phyloP scores from a whole-genome alignment of 768 basidiomycete genomes.

The Galerina marginata region DNA sequence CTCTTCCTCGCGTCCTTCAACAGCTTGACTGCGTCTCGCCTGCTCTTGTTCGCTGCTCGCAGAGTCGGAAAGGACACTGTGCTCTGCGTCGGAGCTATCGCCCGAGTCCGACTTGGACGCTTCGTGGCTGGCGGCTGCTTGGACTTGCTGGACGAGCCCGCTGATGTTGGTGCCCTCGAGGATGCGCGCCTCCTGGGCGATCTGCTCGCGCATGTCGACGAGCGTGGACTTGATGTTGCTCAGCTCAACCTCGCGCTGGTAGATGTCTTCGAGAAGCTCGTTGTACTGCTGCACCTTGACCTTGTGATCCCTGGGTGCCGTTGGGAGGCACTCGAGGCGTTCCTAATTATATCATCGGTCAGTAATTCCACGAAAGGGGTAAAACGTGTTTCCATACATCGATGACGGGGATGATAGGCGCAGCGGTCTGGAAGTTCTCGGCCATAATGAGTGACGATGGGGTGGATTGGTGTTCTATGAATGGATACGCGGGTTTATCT shows the following conservation, averaged over 20 bases:
- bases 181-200: slow-evolving; percentile 34
- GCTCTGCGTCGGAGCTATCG: slow-evolving; percentile 23
- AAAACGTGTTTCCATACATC: slow-evolving; percentile 29
- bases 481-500: slow-evolving; percentile 3
- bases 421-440: slow-evolving; percentile 22
- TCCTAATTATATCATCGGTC: slow-evolving; percentile 28
- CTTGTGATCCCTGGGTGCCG: slow-evolving; percentile 33
- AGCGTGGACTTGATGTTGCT: slow-evolving; percentile 34
- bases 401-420: slow-evolving; percentile 40
- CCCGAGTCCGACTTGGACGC: slow-evolving; percentile 24
- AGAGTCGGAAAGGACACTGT: slow-evolving; percentile 26
- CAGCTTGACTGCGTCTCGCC: slow-evolving; percentile 13
- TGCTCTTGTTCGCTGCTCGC: slow-evolving; percentile 20
- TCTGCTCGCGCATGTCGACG: slow-evolving; percentile 36
- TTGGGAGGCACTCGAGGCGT: slow-evolving; percentile 29
- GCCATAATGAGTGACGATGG: slow-evolving; percentile 23
- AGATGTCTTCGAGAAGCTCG: slow-evolving; percentile 40
- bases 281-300: slow-evolving; percentile 37
- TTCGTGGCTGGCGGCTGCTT: slow-evolving; percentile 15
- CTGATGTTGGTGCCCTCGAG: slow-evolving; percentile 16
- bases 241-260: slow-evolving; percentile 40
- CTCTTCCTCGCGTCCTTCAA: slow-evolving; percentile 24
- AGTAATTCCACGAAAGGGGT: not conserved
- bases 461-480: slow-evolving; percentile 6
- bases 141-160: slow-evolving; percentile 9